Percentiles rank a stretch among this genome's conserved stretches.
phyloP scores from a whole-genome alignment of 768 basidiomycete genomes.

The Cystofilobasidium capitatum region DNA sequence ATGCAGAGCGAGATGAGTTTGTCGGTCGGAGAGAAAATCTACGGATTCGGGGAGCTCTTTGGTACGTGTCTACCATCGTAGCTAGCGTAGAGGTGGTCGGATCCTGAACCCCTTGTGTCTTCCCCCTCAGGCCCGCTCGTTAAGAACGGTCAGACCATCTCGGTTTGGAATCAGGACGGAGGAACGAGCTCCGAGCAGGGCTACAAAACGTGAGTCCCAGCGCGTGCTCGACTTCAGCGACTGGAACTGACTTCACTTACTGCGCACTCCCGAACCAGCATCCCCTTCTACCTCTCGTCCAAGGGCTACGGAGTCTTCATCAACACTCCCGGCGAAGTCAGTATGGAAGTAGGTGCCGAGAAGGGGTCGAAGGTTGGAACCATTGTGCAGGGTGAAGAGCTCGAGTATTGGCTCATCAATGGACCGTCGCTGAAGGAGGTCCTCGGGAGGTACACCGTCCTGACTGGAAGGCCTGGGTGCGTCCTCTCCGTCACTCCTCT shows the following conservation, averaged over 20 bases:
- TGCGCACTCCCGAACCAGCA: conserved; percentile 33
- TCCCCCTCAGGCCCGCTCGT: conserved; percentile 48
- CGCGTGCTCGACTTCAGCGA: too few species aligned
- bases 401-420: conserved; percentile 65
- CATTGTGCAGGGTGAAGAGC: conserved; percentile 52
- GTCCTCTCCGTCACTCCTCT: not conserved
- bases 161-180: conserved; percentile 65
- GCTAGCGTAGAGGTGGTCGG: too few species aligned
- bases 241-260: not conserved
- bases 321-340: conserved; percentile 58
- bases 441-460: conserved; percentile 45
- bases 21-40: conserved; percentile 61
- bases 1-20: conserved; percentile 48
- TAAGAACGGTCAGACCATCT: conserved; percentile 57
- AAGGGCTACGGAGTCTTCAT: conserved; percentile 66
- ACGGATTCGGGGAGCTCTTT: conserved; percentile 67
- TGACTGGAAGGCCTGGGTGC: conserved; percentile 53
- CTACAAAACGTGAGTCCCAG: not conserved
- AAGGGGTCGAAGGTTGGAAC: conserved; percentile 46
- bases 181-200: conserved; percentile 47
- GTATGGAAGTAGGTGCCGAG: conserved; percentile 50
- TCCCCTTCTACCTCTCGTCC: conserved; percentile 36
- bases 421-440: conserved; percentile 59
- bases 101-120: too few species aligned
- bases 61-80: conserved; percentile 28